phyloP scores from a whole-genome alignment of 257 asterid species.

The Apocynum venetum region DNA sequence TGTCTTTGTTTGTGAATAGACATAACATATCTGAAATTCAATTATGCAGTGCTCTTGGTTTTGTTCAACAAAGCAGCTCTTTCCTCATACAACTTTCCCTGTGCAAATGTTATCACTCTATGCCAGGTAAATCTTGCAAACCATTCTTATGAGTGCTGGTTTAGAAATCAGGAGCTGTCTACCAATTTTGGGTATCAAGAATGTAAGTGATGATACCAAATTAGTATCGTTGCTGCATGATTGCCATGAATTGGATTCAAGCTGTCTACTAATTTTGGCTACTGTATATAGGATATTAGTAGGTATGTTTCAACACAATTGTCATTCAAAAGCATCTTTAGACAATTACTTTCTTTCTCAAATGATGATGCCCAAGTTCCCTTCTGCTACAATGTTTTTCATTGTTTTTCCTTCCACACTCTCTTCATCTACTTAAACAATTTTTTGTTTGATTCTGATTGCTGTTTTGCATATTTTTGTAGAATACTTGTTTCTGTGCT shows the following conservation, averaged over 20 bases:
- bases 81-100: conserved; percentile 83
- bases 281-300: background rate
- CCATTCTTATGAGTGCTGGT: conserved; percentile 15
- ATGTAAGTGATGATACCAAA: background rate
- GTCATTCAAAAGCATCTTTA: background rate
- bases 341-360: background rate
- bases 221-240: background rate
- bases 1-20: conserved; percentile 5
- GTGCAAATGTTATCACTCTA: conserved; percentile 87
- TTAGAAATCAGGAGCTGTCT: background rate
- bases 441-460: background rate
- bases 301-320: background rate
- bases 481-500: background rate
- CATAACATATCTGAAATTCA: conserved; percentile 14
- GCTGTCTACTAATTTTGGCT: conserved; percentile 3
- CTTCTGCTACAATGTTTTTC: background rate
- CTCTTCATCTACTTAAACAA: background rate
- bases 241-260: background rate
- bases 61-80: conserved; percentile 97
- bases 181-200: background rate
- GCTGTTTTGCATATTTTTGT: background rate
- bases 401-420: background rate
- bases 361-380: background rate
- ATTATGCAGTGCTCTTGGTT: conserved; percentile 77
- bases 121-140: conserved; percentile 56